Percentiles rank a stretch among this genome's conserved stretches.
These are phyloP conservation scores for Agarophyton chilense DNA, from an alignment of 23 red algal genomes.

Conservation along the genomic window DNA sequence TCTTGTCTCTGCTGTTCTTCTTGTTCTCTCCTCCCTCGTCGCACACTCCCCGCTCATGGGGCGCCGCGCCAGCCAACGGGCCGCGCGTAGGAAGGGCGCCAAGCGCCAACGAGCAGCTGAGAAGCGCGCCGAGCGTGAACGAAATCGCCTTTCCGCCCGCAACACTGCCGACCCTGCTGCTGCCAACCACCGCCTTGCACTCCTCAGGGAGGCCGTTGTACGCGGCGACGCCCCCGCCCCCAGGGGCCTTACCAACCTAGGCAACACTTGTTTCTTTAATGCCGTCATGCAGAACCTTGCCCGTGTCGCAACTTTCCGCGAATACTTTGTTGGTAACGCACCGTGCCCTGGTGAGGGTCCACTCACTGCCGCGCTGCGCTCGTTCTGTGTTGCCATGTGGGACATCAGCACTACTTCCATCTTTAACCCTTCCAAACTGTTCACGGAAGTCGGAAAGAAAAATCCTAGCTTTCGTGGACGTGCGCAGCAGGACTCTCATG, in stretches of 20 bases:
- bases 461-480: constrained; percentile 71
- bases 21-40: neutral
- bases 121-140: constrained; percentile 29
- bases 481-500: constrained; percentile 87
- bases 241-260: constrained; percentile 87
- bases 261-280: constrained; percentile 99
- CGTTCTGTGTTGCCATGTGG: constrained; percentile 66
- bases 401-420: constrained; percentile 1
- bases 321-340: constrained; percentile 51
- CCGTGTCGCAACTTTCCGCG: constrained; percentile 53
- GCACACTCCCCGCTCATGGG: constrained; percentile 11
- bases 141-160: constrained; percentile 15
- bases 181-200: constrained; percentile 6
- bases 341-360: constrained; percentile 51
- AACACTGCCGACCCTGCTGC: constrained; percentile 19
- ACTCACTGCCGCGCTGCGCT: constrained; percentile 65
- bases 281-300: constrained; percentile 83
- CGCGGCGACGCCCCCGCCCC: constrained; percentile 51
- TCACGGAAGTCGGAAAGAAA: constrained; percentile 76
- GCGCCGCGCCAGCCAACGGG: constrained; percentile 24
- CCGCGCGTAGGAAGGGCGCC: constrained; percentile 30
- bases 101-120: constrained; percentile 46
- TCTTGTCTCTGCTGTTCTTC: constrained; percentile 22
- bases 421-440: constrained; percentile 56
- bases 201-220: constrained; percentile 30